These are phyloP conservation scores for Naganishia sp. DNA, from an alignment of 1,284 basidiomycete genomes.

Conservation along the genomic window DNA sequence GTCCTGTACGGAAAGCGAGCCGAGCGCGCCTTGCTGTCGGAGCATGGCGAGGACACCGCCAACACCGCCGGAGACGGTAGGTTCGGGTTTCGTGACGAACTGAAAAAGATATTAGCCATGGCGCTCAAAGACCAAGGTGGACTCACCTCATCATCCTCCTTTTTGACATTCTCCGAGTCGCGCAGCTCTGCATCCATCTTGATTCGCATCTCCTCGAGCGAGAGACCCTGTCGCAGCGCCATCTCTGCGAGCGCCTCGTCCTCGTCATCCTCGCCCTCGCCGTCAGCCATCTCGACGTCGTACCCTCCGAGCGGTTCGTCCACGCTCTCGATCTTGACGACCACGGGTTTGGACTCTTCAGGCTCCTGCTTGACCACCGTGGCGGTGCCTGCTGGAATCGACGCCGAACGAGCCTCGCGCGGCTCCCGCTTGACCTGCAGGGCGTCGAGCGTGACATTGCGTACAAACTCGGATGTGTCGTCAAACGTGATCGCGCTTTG, in stretches of 20 bases:
- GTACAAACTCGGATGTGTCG: conserved; percentile 95
- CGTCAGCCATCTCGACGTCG: conserved; percentile 52
- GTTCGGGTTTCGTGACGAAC: conserved; percentile 65
- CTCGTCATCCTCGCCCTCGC: conserved; percentile 43
- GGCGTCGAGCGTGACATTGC: conserved; percentile 68
- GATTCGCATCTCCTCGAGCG: conserved; percentile 50
- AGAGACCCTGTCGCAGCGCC: conserved; percentile 52
- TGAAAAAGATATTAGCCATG: conserved; percentile 19
- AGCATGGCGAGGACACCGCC: conserved; percentile 85
- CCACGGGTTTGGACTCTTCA: conserved; percentile 39
- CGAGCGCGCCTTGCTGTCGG: conserved; percentile 85
- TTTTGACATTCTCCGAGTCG: conserved; percentile 66
- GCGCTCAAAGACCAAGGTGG: not conserved
- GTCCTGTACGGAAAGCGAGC: conserved; percentile 66
- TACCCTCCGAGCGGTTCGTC: conserved; percentile 32
- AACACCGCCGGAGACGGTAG: conserved; percentile 77
- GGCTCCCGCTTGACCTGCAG: conserved; percentile 49
- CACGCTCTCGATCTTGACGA: conserved; percentile 57
- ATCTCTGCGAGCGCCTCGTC: conserved; percentile 63
- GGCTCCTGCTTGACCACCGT: conserved; percentile 55
- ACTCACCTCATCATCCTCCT: conserved; percentile 61
- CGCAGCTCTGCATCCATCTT: conserved; percentile 53
- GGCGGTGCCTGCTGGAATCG: conserved; percentile 52
- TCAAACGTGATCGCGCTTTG: conserved; percentile 79
- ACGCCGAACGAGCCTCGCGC: conserved; percentile 34